Evolutionary conservation across 805 yeast species (phyloP).

Genomic region (Lipomyces lipofer): DNA sequence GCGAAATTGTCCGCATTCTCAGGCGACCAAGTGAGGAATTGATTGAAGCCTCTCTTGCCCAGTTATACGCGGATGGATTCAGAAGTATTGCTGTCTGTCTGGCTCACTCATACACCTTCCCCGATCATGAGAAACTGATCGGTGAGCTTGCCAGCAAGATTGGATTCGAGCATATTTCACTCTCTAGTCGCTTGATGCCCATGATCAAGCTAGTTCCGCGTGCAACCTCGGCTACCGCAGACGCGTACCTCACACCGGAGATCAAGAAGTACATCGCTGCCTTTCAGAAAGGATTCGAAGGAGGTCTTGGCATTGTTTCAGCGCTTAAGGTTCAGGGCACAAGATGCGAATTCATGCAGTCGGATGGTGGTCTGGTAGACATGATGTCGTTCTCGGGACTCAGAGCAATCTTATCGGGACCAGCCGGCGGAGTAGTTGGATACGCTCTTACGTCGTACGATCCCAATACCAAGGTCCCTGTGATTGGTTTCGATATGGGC

Average conservation of each 20-base stretch:
- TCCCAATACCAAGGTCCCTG: constrained; percentile 54
- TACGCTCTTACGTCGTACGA: constrained; percentile 79
- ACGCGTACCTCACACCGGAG: constrained; percentile 81
- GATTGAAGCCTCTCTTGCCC: constrained; percentile 46
- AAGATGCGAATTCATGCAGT: constrained; percentile 83
- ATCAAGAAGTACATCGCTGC: constrained; percentile 63
- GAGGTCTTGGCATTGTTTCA: constrained; percentile 46
- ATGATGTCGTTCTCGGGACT: constrained; percentile 83
- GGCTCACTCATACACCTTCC: constrained; percentile 71
- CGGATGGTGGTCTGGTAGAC: constrained; percentile 92
- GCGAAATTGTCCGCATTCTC: constrained; percentile 64
- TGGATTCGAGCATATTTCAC: constrained; percentile 68
- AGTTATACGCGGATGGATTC: constrained; percentile 57
- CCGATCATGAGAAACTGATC: constrained; percentile 63
- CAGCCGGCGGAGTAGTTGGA: constrained; percentile 98
- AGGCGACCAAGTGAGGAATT: constrained; percentile 51
- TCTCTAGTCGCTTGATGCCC: constrained; percentile 69
- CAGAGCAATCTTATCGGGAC: constrained; percentile 87
- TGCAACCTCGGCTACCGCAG: constrained; percentile 76
- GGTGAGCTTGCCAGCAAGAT: constrained; percentile 60
- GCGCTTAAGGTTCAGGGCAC: constrained; percentile 37
- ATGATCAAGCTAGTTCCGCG: constrained; percentile 77
- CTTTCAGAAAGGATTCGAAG: constrained; percentile 61
- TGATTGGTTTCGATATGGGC: constrained; percentile 87
- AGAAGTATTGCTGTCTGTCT: constrained; percentile 71